Evolutionary conservation across 2,329 filamentous ascomycete species (phyloP), one percentile per base, ranked within the genome.

Genomic region (Claviceps africana): DNA sequence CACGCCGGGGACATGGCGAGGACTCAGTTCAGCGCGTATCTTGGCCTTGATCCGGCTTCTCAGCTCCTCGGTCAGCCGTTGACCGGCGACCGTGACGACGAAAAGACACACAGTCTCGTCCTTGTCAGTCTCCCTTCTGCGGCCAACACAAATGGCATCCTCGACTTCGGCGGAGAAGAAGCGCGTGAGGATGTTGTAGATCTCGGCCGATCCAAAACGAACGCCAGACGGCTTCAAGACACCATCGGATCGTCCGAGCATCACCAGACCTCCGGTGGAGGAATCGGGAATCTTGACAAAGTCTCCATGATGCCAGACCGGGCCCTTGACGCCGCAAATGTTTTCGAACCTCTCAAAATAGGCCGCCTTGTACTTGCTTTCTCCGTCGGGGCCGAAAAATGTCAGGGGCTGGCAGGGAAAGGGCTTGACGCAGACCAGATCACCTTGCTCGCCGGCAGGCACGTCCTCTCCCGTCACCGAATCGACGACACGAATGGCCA

Each of bases 41-140:
- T 78, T 76, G 10, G 69, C 68, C 66, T 84, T 85, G 58, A 97
- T 85, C 10, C 69, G 72, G 19, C 70, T 66, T 1, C 76, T 76
- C 31, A 96, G 63, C 1, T 80, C 78, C 0, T 79, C 69, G 3
- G 71, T 71, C 53, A 93, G 85, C 0, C 56, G 55, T 43, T 70
- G 70, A 0, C 76, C 78, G 0, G 76, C 71, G 0, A 74, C 72
- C 79, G 93, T 85, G 58, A 91, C 88, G 39, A 96, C 71, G 63
- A 98, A 98, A 30, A 97, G 68, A 33, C 91, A 85, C 0, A 97
- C 91, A 0, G 85, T 85, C 70, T 95, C 90, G 62, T 95, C 90
- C 0, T 73, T 72, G 62, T 95, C 90, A 3, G 76, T 73, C 50
- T 79, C 73, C 19, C 81, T 77, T 53, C 89, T 74, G 2, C 88